These are phyloP conservation scores for Protomyces inundatus DNA, from an alignment of 1,139 yeast species.

Conservation along the genomic window DNA sequence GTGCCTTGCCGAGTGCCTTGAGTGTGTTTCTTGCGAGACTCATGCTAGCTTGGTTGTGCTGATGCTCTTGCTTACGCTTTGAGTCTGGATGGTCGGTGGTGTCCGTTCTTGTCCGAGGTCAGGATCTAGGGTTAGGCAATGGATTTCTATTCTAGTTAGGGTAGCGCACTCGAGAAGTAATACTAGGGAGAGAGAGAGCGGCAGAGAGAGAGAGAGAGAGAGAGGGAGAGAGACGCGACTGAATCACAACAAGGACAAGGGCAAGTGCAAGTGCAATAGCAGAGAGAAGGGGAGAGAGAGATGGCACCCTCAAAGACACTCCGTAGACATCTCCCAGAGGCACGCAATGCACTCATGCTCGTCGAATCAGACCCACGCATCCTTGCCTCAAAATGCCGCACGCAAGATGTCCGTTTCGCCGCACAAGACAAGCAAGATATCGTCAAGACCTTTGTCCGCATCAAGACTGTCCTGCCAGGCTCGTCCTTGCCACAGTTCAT, in stretches of 20 bases:
- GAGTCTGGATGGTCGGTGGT: too few species aligned
- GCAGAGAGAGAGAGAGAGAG: not conserved
- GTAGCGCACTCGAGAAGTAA: too few species aligned
- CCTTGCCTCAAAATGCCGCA: constrained; percentile 16
- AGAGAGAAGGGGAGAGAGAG: not conserved
- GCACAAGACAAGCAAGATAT: constrained; percentile 11
- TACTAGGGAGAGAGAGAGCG: not conserved
- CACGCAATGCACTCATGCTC: constrained; percentile 10
- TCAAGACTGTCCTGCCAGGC: constrained; percentile 20
- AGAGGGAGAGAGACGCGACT: not conserved
- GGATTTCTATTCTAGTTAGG: not conserved
- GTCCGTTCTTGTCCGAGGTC: too few species aligned
- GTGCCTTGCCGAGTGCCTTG: constrained; percentile 23
- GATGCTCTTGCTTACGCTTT: too few species aligned
- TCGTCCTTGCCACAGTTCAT: constrained; percentile 17
- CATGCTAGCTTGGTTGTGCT: not conserved
- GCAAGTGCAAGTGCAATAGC: not conserved
- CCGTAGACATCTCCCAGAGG: constrained; percentile 14
- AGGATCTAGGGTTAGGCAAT: not conserved
- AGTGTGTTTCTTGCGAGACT: constrained; percentile 13
- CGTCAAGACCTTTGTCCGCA: constrained; percentile 21
- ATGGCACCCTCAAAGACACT: constrained; percentile 18
- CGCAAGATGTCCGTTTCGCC: constrained; percentile 25
- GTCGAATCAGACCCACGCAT: constrained; percentile 1
- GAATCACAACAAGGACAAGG: not conserved